Conservation (phyloP, 495 filamentous ascomycete genomes). For the Penicillium riverlandense region DNA sequence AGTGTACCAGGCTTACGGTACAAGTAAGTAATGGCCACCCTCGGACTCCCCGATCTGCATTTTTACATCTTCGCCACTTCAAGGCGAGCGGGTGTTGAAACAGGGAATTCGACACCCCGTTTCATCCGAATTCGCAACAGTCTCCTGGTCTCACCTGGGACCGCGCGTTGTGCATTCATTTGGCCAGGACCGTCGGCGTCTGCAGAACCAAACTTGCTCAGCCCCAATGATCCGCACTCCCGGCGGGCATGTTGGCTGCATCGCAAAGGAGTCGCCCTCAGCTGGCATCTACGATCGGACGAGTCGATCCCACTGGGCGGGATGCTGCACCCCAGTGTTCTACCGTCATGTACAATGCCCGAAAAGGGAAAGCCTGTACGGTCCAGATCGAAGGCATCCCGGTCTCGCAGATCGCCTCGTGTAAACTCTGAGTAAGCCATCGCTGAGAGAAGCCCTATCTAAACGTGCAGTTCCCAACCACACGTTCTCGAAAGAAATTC, state of each 20-base stretch:
- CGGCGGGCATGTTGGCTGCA: too few species aligned
- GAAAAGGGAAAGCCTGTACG: too few species aligned
- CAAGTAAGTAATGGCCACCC: conserved; percentile 3
- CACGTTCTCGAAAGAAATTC: not conserved
- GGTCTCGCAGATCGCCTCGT: too few species aligned
- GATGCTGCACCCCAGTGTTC: too few species aligned
- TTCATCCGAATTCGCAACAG: not conserved
- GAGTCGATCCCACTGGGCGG: too few species aligned
- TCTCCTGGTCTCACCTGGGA: conserved; percentile 11
- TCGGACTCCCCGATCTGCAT: conserved; percentile 19
- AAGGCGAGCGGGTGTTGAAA: not conserved
- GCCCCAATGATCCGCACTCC: not conserved
- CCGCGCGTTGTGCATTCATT: conserved; percentile 22
- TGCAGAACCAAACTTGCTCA: not conserved
- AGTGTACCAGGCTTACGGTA: conserved; percentile 1
- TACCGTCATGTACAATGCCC: too few species aligned
- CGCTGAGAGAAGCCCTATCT: too few species aligned
- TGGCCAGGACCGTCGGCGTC: conserved; percentile 6
- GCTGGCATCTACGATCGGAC: too few species aligned
- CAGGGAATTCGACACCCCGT: too few species aligned
- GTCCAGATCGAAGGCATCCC: too few species aligned
- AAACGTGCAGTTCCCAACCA: not conserved
- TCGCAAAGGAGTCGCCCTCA: too few species aligned
- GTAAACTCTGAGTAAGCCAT: too few species aligned
- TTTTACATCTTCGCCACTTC: not conserved